Base-by-base conservation (phyloP, 116 monocot genomes). In the Cymodocea nodosa region DNA sequence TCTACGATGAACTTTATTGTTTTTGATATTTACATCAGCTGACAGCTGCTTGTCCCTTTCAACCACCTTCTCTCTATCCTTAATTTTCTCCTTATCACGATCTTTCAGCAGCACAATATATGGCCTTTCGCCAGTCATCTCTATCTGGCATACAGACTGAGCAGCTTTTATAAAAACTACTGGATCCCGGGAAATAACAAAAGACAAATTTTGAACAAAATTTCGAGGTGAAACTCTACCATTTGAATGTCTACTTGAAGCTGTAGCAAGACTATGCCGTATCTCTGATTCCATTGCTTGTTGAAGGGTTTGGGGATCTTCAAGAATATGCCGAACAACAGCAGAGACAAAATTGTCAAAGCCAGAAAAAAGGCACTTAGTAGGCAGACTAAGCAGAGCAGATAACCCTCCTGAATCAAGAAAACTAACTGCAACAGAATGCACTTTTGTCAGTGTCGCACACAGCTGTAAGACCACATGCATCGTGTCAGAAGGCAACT, bases 251-350 rank as follows among this genome's bases (percentile, higher is more conserved):
- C 99, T 84, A 70, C 65, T 83, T 59, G 92, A 49, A 53, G 86
- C 78, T 53, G 92, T 72, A 14, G 84, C n/a, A 50, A 99, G 79
- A 75, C 74, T 86, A 51, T 92, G 92, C 5, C 92, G 84, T 67
- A 99, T 99, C 74, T 99, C 99, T 71, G 87, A 74, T 74, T 99
- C 99, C 92, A 99, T 99, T 20, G 89, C 89, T 75, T 92, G 99
- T 77, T 99, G 99, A 56, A 99, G 86, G 37, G 99, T 99, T 60
- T 92, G 78, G 4, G 99, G 85, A 71, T 99, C 99, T 75, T 99
- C 99, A 52, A 99, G 75, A 80, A 99, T 99, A 72, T 99, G 99
- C 19, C 99, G 86, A 23, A 99, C 78, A 24, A 99, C 84, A 54
- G 84, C 68, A 73, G 92, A 75, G 57, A 89, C 89, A 25, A 99